A percentile compares a stretch with the other conserved stretches of the same genome.
Evolutionary conservation across 2,329 filamentous ascomycete species (phyloP).

Genomic region (Penicillium sumatraense): DNA sequence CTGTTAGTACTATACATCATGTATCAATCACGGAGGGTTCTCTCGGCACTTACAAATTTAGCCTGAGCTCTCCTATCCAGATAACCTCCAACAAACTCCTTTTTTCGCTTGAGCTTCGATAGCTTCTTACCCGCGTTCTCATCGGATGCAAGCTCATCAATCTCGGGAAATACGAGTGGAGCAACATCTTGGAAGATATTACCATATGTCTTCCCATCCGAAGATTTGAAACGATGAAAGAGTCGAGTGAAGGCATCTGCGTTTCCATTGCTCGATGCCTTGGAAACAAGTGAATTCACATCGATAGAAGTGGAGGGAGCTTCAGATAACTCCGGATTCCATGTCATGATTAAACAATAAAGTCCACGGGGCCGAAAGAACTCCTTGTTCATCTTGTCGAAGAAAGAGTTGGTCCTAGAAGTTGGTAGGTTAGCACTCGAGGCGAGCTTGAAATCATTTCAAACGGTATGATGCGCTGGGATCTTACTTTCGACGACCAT

Average conservation of each 20-base stretch:
- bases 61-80: constrained; percentile 55
- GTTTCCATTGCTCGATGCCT: constrained; percentile 29
- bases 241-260: constrained; percentile 25
- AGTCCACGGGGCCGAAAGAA: constrained; percentile 63
- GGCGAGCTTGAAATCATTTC: no score
- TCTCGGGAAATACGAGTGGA: constrained; percentile 54
- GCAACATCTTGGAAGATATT: constrained; percentile 52
- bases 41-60: constrained; percentile 42
- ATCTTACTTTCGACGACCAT: constrained; percentile 36
- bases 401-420: constrained; percentile 55
- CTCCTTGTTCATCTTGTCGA: constrained; percentile 60
- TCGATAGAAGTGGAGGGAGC: constrained; percentile 34
- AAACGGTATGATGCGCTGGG: neutral
- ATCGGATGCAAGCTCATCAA: constrained; percentile 37
- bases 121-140: constrained; percentile 18
- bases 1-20: neutral
- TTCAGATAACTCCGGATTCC: constrained; percentile 46
- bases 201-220: constrained; percentile 45
- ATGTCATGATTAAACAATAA: constrained; percentile 60
- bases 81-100: constrained; percentile 52
- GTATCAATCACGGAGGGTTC: neutral
- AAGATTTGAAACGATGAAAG: constrained; percentile 42
- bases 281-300: constrained; percentile 43
- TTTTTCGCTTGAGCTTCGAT: constrained; percentile 22
- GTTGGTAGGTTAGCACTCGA: neutral